Conservation (phyloP, 2,329 filamentous ascomycete species). For the Epichloe scottii region DNA sequence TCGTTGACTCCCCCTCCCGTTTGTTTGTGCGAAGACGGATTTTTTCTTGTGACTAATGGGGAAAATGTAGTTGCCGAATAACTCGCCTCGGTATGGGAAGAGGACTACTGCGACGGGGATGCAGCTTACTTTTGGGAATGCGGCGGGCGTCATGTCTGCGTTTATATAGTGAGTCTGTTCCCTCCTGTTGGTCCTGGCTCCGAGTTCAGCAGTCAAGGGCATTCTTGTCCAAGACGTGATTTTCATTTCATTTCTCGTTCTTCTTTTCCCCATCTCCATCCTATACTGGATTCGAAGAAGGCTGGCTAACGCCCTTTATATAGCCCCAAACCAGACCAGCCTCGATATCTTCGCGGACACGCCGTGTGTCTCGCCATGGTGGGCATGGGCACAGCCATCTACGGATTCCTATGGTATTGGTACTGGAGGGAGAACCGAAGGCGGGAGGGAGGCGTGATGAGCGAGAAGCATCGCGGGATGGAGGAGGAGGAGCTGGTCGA, state of each 20-base stretch:
- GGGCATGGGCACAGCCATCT: conserved; percentile 38
- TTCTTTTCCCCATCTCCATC: too few species aligned
- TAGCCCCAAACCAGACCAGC: conserved; percentile 34
- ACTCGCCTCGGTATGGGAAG: conserved; percentile 64
- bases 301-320: background rate
- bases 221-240: too few species aligned
- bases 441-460: conserved; percentile 26
- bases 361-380: conserved; percentile 48
- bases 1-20: conserved; percentile 5
- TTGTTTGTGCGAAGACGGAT: background rate
- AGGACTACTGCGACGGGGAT: conserved; percentile 59
- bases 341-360: conserved; percentile 49
- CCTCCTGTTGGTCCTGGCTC: background rate
- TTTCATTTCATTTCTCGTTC: background rate
- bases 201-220: too few species aligned
- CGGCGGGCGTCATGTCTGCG: conserved; percentile 59
- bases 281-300: too few species aligned
- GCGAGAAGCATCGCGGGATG: conserved; percentile 26
- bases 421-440: conserved; percentile 34
- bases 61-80: conserved; percentile 38
- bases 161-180: conserved; percentile 41
- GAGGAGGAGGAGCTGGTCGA: conserved; percentile 35
- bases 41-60: background rate
- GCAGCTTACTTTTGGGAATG: conserved; percentile 59
- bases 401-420: conserved; percentile 41